Evolutionary conservation across 139 green algal species (phyloP), one percentile per base, ranked within the genome.

Genomic region (Deuterostichococcus epilithicus): DNA sequence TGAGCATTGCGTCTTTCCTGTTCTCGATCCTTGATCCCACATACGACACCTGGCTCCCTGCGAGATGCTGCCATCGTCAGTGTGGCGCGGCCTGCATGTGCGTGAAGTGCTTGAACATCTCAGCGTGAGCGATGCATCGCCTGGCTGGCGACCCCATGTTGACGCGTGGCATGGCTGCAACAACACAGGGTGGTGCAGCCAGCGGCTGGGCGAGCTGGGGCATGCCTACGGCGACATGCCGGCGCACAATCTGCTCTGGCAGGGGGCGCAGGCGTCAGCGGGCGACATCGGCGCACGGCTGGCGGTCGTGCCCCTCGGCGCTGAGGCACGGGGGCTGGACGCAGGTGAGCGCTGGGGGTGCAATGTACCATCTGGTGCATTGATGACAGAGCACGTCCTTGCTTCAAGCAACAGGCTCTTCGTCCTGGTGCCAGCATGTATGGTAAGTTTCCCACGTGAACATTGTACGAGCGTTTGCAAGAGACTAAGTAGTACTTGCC

Each of bases 201-300:
- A 94, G 82, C 84, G 90, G 0, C 30, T 94, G 73, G 47, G 33
- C 4, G 90, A 95, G 83, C 80, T 95, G 37, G 91, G 90, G 1
- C 73, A 79, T 42, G 39, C 58, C 1, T 96, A 96, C 70, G 91
- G 91, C 15, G 81, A 86, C 83, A 90, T 94, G 86, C 79, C 81
- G 1, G 87, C 90, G 0, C 92, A 97, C 74, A 85, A 91, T 79
- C 72, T 97, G 80, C 87, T 97, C 65, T 97, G 92, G 92, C 76
- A 92, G 66, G 90, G 89, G 0, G 87, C 82, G 1, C 35, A 84
- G 44, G 35, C 71, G 26, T 91, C 85, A 0, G 39, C 80, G 20
- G 80, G 80, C 10, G 82, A 90, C 70, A 38, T 90, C 65, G 38
- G 38, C 23, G 76, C 63, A 60, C 90, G 93, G 38, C 78, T 97